Evolutionary conservation across 2,329 filamentous ascomycete species (phyloP), one percentile per base, ranked within the genome.

Genomic region (Cryphonectria naterciae): DNA sequence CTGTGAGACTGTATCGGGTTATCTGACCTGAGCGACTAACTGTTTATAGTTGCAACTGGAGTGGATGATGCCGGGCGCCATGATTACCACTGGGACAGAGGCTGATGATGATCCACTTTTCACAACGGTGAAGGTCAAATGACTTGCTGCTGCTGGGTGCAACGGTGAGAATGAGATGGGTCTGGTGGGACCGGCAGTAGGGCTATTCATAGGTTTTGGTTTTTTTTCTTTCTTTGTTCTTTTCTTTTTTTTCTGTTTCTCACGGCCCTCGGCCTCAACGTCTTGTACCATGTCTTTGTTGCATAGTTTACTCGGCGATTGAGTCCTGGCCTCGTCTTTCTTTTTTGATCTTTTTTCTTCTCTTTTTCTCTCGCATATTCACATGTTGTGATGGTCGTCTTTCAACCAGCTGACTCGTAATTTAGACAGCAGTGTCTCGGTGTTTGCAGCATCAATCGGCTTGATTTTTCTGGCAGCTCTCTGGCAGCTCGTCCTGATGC

Each of bases 101-200:
- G 54, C 25, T 32, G 25, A 13, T 32, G 54, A 35, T 58, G 54
- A 35, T 58, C 54, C 54, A 58, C 54, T 32, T 58, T 58, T 32
- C 28, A 8, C 54, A 35, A 28, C n/a, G n/a, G 5, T 4, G 10
- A 56, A 39, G 2, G 10, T 28, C 52, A 25, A 28, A 28, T 25
- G 19, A 1, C n/a, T 49, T 49, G 22, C 17, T 46, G 17, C 4
- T 46, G 15, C 22, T 49, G 46, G 46, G 46, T 28, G 52, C 2
- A 28, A 58, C 54, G 54, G 54, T 58, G 54, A 58, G 54, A 58
- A 35, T 32, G 54, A 58, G 54, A 35, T 58, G 54, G 54, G 54
- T 58, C 54, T 32, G 28, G 54, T 58, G 54, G 22, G 28, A 58
- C 54, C 54, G 10, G 28, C 15, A 58, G 10, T 28, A 35, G 25